Base-by-base conservation (phyloP, 106 monocot genomes). In the Vanilla planifolia region DNA sequence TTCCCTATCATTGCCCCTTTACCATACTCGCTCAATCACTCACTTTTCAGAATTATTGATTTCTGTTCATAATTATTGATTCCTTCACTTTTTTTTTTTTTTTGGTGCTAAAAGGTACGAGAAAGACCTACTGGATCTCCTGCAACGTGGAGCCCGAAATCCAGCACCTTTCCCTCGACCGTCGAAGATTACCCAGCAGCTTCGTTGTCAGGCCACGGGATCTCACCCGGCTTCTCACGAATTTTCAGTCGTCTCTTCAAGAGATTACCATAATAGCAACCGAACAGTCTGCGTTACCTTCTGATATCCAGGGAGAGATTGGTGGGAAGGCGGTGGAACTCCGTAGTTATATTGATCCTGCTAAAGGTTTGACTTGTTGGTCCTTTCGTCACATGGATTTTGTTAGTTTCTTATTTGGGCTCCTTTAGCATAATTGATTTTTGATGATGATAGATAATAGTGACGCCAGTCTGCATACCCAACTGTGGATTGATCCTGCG, bases 321-420 rank as follows among this genome's bases (percentile, higher is more conserved):
- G 91, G 87, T 17, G 90, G 95, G 32, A 96, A 96, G 71, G 86
- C 91, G 3, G 87, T 96, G 14, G 90, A 96, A 66, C 62, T 96
- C 15, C 62, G 91, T 36, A 96, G 91, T 51, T 96, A 96, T 59
- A 87, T 82, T 30, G 95, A 96, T 79, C 95, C 87, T 10, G 60
- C 81, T 11, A 84, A 96, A 87, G 95, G 89, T 75, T 34, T 30
- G n/a, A n/a, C n/a, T n/a, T n/a, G n/a, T 30, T 16, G 24, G 6
- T 6, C 55, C 8, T 16, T 25, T n/a, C n/a, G n/a, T n/a, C n/a
- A n/a, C n/a, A n/a, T n/a, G n/a, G 21, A 10, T 67, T 35, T 64
- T 30, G 5, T 17, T 28, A 24, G 4, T 9, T 2, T 64, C 8
- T 10, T 27, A 29, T 29, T 61, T n/a, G n/a, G n/a, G n/a, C n/a